phyloP scores from a whole-genome alignment of 805 yeast genomes.

The Tetrapisispora namnaoensis region DNA sequence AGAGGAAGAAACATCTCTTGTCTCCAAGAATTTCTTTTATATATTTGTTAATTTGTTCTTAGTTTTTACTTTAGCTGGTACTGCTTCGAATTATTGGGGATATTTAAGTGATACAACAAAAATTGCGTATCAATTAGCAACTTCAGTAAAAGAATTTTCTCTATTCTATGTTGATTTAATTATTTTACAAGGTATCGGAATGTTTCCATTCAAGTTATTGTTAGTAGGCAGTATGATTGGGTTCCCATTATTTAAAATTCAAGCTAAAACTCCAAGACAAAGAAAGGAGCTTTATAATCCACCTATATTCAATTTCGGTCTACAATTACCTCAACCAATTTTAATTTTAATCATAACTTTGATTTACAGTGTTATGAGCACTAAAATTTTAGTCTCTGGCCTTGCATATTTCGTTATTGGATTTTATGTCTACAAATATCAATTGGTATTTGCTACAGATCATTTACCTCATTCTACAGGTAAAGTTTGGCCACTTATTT shows the following conservation, averaged over 20 bases:
- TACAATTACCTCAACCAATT: conserved; percentile 86
- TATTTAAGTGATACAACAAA: conserved; percentile 80
- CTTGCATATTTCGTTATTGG: conserved; percentile 76
- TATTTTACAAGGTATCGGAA: conserved; percentile 73
- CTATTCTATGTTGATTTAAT: conserved; percentile 84
- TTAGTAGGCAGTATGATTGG: conserved; percentile 68
- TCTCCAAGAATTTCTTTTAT: conserved; percentile 88
- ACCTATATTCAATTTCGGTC: conserved; percentile 84
- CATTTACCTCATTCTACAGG: conserved; percentile 98
- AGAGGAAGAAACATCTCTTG: conserved; percentile 84
- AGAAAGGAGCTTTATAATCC: conserved; percentile 69
- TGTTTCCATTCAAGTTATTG: conserved; percentile 81
- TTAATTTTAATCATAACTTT: conserved; percentile 75
- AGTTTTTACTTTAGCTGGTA: conserved; percentile 90
- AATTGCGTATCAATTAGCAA: conserved; percentile 78
- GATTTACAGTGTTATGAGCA: conserved; percentile 81
- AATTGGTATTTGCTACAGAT: conserved; percentile 77
- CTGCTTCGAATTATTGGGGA: conserved; percentile 74
- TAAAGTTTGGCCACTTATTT: conserved; percentile 87
- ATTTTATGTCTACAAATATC: conserved; percentile 83
- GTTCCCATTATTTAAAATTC: conserved; percentile 56
- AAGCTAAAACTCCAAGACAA: conserved; percentile 77
- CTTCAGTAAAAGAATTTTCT: conserved; percentile 68
- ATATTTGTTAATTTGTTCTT: conserved; percentile 88
- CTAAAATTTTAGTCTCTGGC: conserved; percentile 79